phyloP scores from a whole-genome alignment of 1,284 basidiomycete genomes.

The Austroboletus niveus region DNA sequence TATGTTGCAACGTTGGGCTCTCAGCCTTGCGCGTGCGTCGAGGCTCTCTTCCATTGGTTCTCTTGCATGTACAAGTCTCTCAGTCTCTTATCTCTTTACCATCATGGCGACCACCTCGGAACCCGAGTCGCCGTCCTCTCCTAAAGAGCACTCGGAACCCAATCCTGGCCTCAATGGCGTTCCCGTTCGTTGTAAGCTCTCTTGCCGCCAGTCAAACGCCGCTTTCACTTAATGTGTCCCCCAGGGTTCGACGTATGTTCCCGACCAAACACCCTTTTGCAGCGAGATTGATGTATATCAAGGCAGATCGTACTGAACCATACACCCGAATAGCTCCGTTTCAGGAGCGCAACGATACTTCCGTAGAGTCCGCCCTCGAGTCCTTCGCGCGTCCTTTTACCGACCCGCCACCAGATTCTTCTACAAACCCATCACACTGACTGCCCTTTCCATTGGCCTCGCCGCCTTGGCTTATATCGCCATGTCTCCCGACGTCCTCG shows the following conservation, averaged over 20 bases:
- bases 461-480: slow-evolving; percentile 73
- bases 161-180: slow-evolving; percentile 37
- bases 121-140: slow-evolving; percentile 27
- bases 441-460: slow-evolving; percentile 63
- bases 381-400: neutral
- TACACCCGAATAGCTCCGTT: slow-evolving; percentile 80
- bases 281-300: slow-evolving; percentile 16
- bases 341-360: slow-evolving; percentile 77
- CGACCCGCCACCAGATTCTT: slow-evolving; percentile 58
- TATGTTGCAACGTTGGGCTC: neutral
- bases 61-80: neutral
- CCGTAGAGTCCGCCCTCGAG: slow-evolving; percentile 60
- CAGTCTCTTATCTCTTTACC: neutral
- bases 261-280: neutral
- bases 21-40: neutral
- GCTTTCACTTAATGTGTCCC: slow-evolving; percentile 1
- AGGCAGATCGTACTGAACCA: slow-evolving; percentile 79
- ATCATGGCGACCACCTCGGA: slow-evolving; percentile 20
- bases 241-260: slow-evolving; percentile 51
- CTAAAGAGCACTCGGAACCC: slow-evolving; percentile 35
- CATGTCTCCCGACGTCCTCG: slow-evolving; percentile 73
- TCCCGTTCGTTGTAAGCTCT: slow-evolving; percentile 41
- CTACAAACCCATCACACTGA: slow-evolving; percentile 76
- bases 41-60: neutral
- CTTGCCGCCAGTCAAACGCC: neutral